Evolutionary conservation across 163 green algal species (phyloP), one percentile per base, ranked within the genome.

Genomic region (Trebouxia gelatinosa): DNA sequence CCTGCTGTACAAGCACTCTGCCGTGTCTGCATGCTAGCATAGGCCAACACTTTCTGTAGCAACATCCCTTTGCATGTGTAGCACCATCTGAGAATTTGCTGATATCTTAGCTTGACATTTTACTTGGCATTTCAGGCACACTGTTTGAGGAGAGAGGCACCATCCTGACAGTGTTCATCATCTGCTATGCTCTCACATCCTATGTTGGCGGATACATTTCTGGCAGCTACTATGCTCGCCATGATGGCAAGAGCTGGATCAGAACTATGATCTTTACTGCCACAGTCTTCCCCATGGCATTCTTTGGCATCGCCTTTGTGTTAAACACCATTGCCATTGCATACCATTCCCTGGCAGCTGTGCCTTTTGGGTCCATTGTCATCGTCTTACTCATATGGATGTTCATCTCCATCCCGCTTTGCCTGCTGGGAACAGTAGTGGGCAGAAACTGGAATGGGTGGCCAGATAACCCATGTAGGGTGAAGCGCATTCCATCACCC

Each of bases 321-420:
- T 87, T 99, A 59, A 99, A 99, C 91, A 96, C 95, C 31, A 92
- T 99, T 39, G 95, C 95, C 58, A 95, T 98, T 81, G 90, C 87
- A 70, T 98, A 98, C 84, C 84, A 92, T 74, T 97, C 90, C 4
- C 88, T 98, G 38, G 94, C 95, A 3, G 95, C 95, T 11, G 92
- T 98, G 37, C 94, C 94, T 40, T 98, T 98, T 81, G 90, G 89
- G 58, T 93, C 92, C 80, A 98, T 98, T 71, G 89, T 97, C 51
- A 85, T 94, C 11, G 89, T 99, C 54, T 79, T 98, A 37, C 84
- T 97, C 39, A 91, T 99, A 75, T 99, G 95, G 95, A 87, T 90
- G 59, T 97, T 97, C 83, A 91, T 99, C 65, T 96, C 91, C 51
- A 95, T 98, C 82, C 95, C 95, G 5, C 87, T 99, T 16, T 94